Base-by-base conservation (phyloP, 2,329 filamentous ascomycete species). In the Graphium sp. region DNA sequence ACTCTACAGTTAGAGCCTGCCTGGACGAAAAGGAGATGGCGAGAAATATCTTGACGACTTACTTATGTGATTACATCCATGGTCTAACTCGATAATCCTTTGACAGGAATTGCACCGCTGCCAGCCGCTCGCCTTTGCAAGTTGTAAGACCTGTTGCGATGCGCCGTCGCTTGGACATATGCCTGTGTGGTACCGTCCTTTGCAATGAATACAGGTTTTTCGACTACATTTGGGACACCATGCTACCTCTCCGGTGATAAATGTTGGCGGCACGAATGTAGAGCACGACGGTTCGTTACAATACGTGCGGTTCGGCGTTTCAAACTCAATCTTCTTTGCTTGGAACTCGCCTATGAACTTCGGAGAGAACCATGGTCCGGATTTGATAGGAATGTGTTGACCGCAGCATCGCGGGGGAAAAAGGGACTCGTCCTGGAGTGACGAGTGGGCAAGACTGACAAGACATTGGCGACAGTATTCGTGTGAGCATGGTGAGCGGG, bases 21-120 rank as follows among this genome's bases (percentile, higher is more conserved):
- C 15, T 26, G 28, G 16, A 14, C 18, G 14, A 15, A 24, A 27
- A 20, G 8, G 9, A 22, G 10, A 18, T 22, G 12, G 22, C 33
- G 24, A 22, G 16, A 15, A n/a, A 8, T 18, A 26, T 22, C 25
- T 21, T 28, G 10, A 15, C 5, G 5, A 58, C 60, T 40, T 37
- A 72, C 66, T 64, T 4, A 73, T 72, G 29, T 73, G 67, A 28
- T 62, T 50, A 34, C 68, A 73, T 2, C 68, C 67, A 1, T 20
- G n/a, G 0, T 40, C 18, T 0, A 67, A 43, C 42, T 70, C 63
- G 0, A 74, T 51, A 9, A 73, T 19, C 1, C 47, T 33, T 3
- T 35, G 37, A 36, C 68, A 74, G 0, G 35, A 32, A 4, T 39
- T 41, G 33, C 68, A 74, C 3, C 55, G 47, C 40, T 64, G 56